Conservation (phyloP, 129 eudicot species). For the Lonicera japonica region DNA sequence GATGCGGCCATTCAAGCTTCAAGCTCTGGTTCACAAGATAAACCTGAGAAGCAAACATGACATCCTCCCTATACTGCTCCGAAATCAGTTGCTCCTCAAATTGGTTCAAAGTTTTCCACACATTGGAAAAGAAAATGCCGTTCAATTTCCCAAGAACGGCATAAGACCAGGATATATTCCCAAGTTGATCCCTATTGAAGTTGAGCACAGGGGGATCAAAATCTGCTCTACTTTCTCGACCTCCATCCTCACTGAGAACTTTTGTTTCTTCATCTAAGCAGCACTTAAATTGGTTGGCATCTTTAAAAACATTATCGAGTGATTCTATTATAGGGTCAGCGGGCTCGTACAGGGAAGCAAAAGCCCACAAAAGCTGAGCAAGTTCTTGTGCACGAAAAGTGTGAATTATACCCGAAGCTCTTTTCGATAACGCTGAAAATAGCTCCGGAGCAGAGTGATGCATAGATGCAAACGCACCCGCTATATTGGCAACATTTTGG, state of each 20-base stretch:
- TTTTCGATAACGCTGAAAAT: slow-evolving; percentile 47
- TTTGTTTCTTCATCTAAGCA: slow-evolving; percentile 9
- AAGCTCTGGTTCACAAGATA: slow-evolving; percentile 75
- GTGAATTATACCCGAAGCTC: slow-evolving; percentile 52
- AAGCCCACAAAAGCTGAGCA: slow-evolving; percentile 92
- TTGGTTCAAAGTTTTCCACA: slow-evolving; percentile 60
- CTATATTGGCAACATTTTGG: slow-evolving; percentile 84
- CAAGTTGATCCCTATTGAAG: slow-evolving; percentile 66
- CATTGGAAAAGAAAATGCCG: slow-evolving; percentile 42
- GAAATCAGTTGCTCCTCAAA: slow-evolving; percentile 56
- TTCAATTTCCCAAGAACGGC: slow-evolving; percentile 83
- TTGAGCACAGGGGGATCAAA: slow-evolving; percentile 31
- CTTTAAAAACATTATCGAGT: slow-evolving; percentile 51
- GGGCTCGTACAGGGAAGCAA: slow-evolving; percentile 77
- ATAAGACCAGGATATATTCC: slow-evolving; percentile 85
- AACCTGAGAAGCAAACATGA: slow-evolving; percentile 90
- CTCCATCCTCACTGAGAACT: slow-evolving; percentile 13
- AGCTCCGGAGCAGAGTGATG: slow-evolving; percentile 82
- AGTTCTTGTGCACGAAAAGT: slow-evolving; percentile 79
- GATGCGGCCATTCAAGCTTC: slow-evolving; percentile 65
- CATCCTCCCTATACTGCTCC: slow-evolving; percentile 77
- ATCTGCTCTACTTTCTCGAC: no score
- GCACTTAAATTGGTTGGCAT: slow-evolving; percentile 40
- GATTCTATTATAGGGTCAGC: slow-evolving; percentile 52
- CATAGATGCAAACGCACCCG: slow-evolving; percentile 96